phyloP scores from a whole-genome alignment of 1,284 basidiomycete species.

The Trametes polyzona region DNA sequence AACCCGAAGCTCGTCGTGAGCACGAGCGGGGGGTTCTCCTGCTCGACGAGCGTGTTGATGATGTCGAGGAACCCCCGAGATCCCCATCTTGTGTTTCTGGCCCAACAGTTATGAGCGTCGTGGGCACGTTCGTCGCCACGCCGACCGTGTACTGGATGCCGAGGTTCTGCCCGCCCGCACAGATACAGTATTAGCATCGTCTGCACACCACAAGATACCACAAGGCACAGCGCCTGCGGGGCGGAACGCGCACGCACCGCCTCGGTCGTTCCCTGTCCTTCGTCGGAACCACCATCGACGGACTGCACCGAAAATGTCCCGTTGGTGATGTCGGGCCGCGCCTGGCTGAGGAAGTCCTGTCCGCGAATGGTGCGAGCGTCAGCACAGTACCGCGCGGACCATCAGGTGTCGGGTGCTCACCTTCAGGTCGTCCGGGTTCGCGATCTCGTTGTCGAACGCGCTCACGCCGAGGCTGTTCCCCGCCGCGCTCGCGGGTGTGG shows the following conservation, averaged over 20 bases:
- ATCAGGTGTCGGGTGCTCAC: constrained; percentile 27
- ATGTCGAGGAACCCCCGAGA: constrained; percentile 31
- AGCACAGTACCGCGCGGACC: not conserved
- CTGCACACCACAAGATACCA: constrained; percentile 7
- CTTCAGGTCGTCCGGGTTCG: constrained; percentile 52
- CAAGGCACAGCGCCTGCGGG: not conserved
- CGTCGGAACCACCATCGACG: constrained; percentile 37
- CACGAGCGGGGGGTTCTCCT: constrained; percentile 36
- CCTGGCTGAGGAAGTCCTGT: constrained; percentile 54
- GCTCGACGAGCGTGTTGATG: constrained; percentile 33
- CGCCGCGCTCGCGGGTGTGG: constrained; percentile 47
- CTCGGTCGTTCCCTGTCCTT: constrained; percentile 25
- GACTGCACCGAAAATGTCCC: constrained; percentile 25
- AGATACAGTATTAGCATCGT: not conserved
- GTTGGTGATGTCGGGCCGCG: constrained; percentile 50
- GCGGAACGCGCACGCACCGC: constrained; percentile 20
- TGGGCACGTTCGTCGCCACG: constrained; percentile 52
- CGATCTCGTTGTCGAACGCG: constrained; percentile 60
- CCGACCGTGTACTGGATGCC: constrained; percentile 67
- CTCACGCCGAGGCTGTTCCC: constrained; percentile 58
- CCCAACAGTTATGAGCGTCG: constrained; percentile 20
- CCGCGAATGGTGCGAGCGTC: not conserved
- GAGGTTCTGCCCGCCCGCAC: constrained; percentile 39
- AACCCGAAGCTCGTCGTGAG: constrained; percentile 50
- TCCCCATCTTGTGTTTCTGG: constrained; percentile 14